Evolutionary conservation across 306 rosid species (phyloP).

Genomic region (Lupinus albus): DNA sequence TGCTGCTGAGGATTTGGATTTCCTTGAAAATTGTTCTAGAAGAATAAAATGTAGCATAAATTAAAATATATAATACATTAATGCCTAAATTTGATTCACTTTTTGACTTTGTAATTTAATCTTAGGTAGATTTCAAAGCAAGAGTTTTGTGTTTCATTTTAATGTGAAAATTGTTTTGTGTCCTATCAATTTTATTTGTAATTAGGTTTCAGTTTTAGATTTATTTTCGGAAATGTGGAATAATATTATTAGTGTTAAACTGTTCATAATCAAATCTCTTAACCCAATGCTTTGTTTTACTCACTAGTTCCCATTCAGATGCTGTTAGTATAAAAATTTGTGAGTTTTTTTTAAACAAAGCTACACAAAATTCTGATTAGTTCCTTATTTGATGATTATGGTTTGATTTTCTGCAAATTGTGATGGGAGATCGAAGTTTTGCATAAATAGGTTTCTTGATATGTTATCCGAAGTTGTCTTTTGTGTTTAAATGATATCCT

Average conservation of each 20-base stretch:
- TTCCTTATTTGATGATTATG: background rate
- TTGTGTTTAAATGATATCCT: background rate
- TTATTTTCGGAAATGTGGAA: background rate
- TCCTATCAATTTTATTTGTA: background rate
- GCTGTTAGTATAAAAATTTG: background rate
- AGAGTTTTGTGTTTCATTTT: background rate
- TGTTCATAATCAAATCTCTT: background rate
- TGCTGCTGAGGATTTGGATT: no score
- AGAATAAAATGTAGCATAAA: no score
- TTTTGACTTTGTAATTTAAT: background rate
- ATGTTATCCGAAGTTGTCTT: background rate
- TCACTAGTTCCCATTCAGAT: background rate
- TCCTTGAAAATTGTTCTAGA: no score
- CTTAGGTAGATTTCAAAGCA: background rate
- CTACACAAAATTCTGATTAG: background rate
- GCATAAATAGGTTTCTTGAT: conserved; percentile 20
- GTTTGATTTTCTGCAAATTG: conserved; percentile 3
- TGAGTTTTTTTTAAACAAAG: conserved; percentile 12
- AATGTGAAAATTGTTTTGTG: background rate
- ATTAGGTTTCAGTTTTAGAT: background rate
- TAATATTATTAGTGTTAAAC: background rate
- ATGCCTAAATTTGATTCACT: background rate
- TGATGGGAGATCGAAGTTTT: background rate
- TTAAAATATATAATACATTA: no score
- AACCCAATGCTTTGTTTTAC: background rate